These are phyloP conservation scores for Gynostemma pentaphyllum DNA, from an alignment of 306 rosid genomes.

Conservation along the genomic window DNA sequence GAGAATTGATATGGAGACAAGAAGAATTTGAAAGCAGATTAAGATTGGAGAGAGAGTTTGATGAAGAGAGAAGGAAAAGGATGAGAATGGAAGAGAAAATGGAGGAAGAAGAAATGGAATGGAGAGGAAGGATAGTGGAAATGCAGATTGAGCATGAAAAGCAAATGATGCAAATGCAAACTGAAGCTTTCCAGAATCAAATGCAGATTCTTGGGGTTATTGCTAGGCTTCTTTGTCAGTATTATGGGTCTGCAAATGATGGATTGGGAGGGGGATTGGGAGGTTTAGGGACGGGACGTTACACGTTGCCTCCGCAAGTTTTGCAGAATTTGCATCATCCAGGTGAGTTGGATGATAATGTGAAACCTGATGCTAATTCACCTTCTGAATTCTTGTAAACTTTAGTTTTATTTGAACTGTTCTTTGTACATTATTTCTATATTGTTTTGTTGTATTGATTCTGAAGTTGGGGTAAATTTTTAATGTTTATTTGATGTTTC, in stretches of 20 bases:
- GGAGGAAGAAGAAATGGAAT: conserved; percentile 83
- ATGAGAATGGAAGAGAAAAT: conserved; percentile 63
- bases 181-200: conserved; percentile 76
- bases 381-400: conserved; percentile 71
- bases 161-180: conserved; percentile 86
- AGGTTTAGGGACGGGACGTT: no score
- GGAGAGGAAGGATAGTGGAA: conserved; percentile 73
- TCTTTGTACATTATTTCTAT: neutral
- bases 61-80: conserved; percentile 45
- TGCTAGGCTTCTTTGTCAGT: conserved; percentile 66
- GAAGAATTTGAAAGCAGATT: conserved; percentile 44
- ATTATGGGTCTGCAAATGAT: conserved; percentile 58
- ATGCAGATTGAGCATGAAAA: conserved; percentile 89
- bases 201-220: conserved; percentile 78
- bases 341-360: conserved; percentile 49
- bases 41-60: conserved; percentile 42
- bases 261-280: conserved; percentile 62
- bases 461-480: no score
- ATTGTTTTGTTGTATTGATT: neutral
- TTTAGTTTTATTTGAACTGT: neutral
- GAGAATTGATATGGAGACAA: conserved; percentile 35
- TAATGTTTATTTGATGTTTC: no score
- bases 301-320: conserved; percentile 73
- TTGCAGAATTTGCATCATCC: conserved; percentile 70
- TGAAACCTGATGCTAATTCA: conserved; percentile 69